Conservation (phyloP, 2,329 filamentous ascomycete species). For the Chalaropsis ovoidea region DNA sequence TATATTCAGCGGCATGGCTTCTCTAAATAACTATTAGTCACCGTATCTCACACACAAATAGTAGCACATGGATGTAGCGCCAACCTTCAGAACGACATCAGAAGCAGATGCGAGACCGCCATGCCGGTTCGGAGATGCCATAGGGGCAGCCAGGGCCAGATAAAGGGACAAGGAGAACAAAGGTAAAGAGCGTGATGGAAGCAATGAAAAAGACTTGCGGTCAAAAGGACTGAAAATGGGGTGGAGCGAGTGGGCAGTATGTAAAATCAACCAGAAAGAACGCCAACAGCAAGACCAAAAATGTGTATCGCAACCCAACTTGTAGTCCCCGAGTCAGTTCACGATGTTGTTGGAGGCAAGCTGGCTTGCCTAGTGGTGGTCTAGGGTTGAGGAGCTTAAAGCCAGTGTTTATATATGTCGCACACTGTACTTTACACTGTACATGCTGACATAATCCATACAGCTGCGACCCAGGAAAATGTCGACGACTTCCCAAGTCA, state of each 20-base stretch:
- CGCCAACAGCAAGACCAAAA: too few species aligned
- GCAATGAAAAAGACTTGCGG: neutral
- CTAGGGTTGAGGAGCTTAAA: neutral
- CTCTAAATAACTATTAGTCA: conserved; percentile 38
- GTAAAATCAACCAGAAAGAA: too few species aligned
- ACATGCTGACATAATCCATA: neutral
- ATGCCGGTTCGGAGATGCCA: conserved; percentile 4
- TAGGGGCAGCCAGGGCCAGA: neutral
- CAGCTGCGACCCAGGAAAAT: too few species aligned
- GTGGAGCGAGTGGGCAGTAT: too few species aligned
- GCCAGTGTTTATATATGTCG: too few species aligned
- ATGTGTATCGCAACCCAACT: too few species aligned
- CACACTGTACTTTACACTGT: neutral
- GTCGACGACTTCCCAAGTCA: too few species aligned
- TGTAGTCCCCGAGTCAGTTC: too few species aligned
- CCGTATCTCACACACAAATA: neutral
- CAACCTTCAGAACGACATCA: neutral
- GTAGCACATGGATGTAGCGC: neutral
- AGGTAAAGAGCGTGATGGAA: neutral
- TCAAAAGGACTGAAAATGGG: too few species aligned
- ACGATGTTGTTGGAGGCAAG: too few species aligned
- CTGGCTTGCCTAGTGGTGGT: neutral
- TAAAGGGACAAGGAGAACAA: neutral
- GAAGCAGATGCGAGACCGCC: conserved; percentile 3
- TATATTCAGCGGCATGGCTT: conserved; percentile 80